phyloP scores from a whole-genome alignment of 192 early-diverging fungal species.

The Coemansia sp. region DNA sequence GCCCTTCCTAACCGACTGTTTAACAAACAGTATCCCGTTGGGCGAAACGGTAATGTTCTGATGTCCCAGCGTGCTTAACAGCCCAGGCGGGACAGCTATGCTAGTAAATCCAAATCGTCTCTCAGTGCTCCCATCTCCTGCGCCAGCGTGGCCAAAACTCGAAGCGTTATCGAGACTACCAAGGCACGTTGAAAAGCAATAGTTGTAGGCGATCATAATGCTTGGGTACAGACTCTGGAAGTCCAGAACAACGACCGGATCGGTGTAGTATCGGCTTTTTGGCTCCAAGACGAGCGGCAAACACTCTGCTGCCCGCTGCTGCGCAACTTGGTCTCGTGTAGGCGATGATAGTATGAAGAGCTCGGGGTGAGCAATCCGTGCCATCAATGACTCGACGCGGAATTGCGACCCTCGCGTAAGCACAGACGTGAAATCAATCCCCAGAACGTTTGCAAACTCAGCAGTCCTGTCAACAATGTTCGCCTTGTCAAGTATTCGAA shows the following conservation, averaged over 20 bases:
- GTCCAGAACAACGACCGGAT: constrained; percentile 86
- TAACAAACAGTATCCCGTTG: constrained; percentile 85
- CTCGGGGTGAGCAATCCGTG: constrained; percentile 70
- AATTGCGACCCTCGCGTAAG: constrained; percentile 89
- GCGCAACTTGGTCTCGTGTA: constrained; percentile 69
- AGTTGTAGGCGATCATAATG: constrained; percentile 96
- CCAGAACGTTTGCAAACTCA: constrained; percentile 89
- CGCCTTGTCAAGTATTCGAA: constrained; percentile 72
- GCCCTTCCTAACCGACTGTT: constrained; percentile 76
- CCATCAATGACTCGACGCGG: constrained; percentile 80
- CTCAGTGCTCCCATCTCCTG: constrained; percentile 20
- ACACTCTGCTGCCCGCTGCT: constrained; percentile 76
- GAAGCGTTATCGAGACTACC: constrained; percentile 56
- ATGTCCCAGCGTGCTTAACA: constrained; percentile 65
- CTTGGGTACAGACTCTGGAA: constrained; percentile 95
- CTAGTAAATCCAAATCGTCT: constrained; percentile 66
- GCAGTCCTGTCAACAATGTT: constrained; percentile 67
- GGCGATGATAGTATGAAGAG: constrained; percentile 81
- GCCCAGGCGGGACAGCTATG: constrained; percentile 59
- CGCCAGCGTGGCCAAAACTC: background rate
- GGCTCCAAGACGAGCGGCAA: constrained; percentile 92
- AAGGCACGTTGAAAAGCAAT: constrained; percentile 89
- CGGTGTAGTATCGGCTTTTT: constrained; percentile 73
- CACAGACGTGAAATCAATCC: constrained; percentile 84
- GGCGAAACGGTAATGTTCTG: constrained; percentile 74